Evolutionary conservation across 2,329 filamentous ascomycete genomes (phyloP).

Genomic region (Talaromyces funiculosus): DNA sequence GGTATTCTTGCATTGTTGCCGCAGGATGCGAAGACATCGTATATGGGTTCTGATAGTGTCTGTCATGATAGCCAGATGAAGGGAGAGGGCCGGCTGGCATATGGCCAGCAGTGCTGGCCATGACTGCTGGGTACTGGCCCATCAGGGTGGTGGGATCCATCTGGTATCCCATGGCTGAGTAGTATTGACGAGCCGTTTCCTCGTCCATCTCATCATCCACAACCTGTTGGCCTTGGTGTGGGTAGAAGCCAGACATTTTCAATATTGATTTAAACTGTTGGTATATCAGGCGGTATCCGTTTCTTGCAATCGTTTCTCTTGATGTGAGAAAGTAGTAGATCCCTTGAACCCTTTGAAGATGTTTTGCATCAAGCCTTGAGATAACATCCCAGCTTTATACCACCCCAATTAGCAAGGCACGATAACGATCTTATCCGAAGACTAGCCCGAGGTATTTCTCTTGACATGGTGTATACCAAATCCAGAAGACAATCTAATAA

Average conservation of each 20-base stretch:
- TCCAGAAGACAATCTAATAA: not conserved
- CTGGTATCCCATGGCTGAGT: not conserved
- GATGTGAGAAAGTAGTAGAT: not conserved
- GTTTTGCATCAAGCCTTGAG: not conserved
- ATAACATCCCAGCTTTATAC: not conserved
- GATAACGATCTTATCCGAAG: not conserved
- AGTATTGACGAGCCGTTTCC: not conserved
- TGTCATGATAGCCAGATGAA: not conserved
- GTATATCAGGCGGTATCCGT: not conserved
- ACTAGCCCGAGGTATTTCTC: not conserved
- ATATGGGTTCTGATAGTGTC: not conserved
- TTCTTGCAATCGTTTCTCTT: too few relatives aligned
- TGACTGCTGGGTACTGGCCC: not conserved
- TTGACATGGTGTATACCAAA: constrained; percentile 1
- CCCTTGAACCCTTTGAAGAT: not conserved
- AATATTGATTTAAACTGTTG: not conserved
- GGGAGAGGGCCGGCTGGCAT: not conserved
- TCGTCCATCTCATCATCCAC: not conserved
- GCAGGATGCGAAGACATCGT: not conserved
- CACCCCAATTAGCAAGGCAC: not conserved
- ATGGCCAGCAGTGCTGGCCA: not conserved
- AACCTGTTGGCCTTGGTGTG: not conserved
- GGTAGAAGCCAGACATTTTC: not conserved
- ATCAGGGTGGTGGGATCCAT: not conserved
- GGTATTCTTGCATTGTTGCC: not conserved